Percentiles rank a stretch among this genome's conserved stretches.
phyloP scores from a whole-genome alignment of 331 rosid species.

The Telfairia occidentalis region DNA sequence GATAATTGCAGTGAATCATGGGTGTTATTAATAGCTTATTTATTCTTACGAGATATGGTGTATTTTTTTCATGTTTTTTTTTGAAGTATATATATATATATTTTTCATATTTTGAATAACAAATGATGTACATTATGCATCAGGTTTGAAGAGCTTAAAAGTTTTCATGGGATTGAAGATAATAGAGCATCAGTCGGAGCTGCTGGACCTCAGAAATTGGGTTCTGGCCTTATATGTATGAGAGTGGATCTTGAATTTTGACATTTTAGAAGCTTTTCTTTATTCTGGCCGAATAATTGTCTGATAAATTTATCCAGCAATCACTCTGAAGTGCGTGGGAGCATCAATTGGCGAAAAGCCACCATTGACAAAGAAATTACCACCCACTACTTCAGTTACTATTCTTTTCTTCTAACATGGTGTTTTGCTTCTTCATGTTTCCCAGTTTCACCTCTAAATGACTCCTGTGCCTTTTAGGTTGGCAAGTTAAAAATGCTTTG shows the following conservation, averaged over 20 bases:
- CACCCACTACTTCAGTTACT: constrained; percentile 60
- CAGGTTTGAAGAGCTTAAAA: constrained; percentile 74
- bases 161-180: constrained; percentile 70
- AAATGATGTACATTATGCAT: neutral
- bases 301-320: constrained; percentile 49
- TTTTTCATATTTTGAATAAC: too few relatives aligned
- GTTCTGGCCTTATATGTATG: constrained; percentile 71
- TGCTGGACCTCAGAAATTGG: constrained; percentile 62
- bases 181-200: constrained; percentile 39
- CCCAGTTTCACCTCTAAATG: constrained; percentile 10
- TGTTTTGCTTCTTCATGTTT: neutral
- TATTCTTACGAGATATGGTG: neutral
- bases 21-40: neutral
- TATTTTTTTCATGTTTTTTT: neutral
- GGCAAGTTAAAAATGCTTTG: constrained; percentile 87
- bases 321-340: constrained; percentile 76
- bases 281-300: constrained; percentile 10
- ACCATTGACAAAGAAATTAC: constrained; percentile 64
- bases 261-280: neutral
- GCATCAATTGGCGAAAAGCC: constrained; percentile 88
- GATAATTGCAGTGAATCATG: neutral
- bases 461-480: constrained; percentile 31
- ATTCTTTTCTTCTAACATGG: neutral
- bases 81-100: too few relatives aligned
- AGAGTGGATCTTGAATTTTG: constrained; percentile 5